Conservation (phyloP, 2,329 filamentous ascomycete species). For the Pseudogymnoascus pannorum region DNA sequence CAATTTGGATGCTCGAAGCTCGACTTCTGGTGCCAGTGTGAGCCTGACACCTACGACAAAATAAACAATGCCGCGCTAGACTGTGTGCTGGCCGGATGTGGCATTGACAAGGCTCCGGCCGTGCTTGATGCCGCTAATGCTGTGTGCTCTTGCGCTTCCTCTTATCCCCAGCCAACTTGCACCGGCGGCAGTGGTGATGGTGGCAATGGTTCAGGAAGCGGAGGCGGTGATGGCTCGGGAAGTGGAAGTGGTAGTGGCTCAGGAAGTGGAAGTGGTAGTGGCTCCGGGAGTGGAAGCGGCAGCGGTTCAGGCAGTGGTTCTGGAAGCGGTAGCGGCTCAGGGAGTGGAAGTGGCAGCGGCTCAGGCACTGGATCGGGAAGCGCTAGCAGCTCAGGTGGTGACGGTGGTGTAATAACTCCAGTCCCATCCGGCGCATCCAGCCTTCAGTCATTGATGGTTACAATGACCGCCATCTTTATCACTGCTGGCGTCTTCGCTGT, state of each 20-base stretch:
- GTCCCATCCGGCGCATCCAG: conserved; percentile 5
- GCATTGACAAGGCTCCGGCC: background rate
- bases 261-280: background rate
- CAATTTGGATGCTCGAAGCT: background rate
- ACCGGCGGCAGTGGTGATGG: background rate
- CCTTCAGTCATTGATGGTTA: background rate
- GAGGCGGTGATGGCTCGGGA: background rate
- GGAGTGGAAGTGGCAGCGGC: background rate
- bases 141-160: background rate
- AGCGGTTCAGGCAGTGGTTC: background rate
- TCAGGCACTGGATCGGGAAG: too few relatives aligned
- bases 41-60: background rate
- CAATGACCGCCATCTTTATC: background rate
- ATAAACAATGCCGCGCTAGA: background rate
- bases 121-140: background rate
- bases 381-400: background rate
- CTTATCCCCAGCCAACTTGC: conserved; percentile 2
- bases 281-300: background rate
- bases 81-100: background rate
- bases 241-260: background rate
- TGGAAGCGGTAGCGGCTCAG: background rate
- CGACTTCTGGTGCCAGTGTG: background rate
- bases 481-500: background rate
- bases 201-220: background rate
- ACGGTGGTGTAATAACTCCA: background rate